Evolutionary conservation across 768 basidiomycete species (phyloP).

Genomic region (Epithele typhae): DNA sequence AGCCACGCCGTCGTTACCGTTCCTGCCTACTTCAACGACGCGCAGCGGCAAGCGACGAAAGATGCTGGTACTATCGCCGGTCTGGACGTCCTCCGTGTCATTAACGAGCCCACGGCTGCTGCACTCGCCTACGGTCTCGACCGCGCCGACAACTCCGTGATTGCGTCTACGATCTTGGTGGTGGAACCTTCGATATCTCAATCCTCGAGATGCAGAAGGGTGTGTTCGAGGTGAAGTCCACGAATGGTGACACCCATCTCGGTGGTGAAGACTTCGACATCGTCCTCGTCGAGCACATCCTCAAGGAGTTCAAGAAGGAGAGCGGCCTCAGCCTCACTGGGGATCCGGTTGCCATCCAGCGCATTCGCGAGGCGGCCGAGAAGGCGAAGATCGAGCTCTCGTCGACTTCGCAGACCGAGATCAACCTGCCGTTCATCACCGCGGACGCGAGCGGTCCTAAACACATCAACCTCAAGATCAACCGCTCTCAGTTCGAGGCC

Average conservation of each 20-base stretch:
- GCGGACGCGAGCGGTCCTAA: conserved; percentile 93
- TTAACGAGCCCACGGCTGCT: conserved; percentile 98
- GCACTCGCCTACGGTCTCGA: conserved; percentile 98
- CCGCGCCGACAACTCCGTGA: conserved; percentile 71
- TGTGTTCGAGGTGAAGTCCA: conserved; percentile 99
- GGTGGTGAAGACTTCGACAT: conserved; percentile 97
- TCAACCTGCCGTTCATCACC: conserved; percentile 98
- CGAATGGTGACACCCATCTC: conserved; percentile 98
- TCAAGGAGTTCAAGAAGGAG: conserved; percentile 94
- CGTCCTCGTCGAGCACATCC: conserved; percentile 76
- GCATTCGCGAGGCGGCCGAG: conserved; percentile 98
- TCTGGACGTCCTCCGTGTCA: conserved; percentile 94
- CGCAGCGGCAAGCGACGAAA: conserved; percentile 98
- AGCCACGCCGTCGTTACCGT: conserved; percentile 92
- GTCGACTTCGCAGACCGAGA: conserved; percentile 90
- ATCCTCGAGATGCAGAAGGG: conserved; percentile 99
- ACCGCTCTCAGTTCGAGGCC: conserved; percentile 85
- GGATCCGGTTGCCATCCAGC: conserved; percentile 97
- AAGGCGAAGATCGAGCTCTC: conserved; percentile 99
- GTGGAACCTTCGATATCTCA: conserved; percentile 99
- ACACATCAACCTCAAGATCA: conserved; percentile 92
- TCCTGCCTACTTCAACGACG: conserved; percentile 99
- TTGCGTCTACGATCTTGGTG: conserved; percentile 98
- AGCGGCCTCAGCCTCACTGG: conserved; percentile 71
- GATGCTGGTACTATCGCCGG: conserved; percentile 97